phyloP scores from a whole-genome alignment of 192 early-diverging fungal species.

The Coemansia interrupta region DNA sequence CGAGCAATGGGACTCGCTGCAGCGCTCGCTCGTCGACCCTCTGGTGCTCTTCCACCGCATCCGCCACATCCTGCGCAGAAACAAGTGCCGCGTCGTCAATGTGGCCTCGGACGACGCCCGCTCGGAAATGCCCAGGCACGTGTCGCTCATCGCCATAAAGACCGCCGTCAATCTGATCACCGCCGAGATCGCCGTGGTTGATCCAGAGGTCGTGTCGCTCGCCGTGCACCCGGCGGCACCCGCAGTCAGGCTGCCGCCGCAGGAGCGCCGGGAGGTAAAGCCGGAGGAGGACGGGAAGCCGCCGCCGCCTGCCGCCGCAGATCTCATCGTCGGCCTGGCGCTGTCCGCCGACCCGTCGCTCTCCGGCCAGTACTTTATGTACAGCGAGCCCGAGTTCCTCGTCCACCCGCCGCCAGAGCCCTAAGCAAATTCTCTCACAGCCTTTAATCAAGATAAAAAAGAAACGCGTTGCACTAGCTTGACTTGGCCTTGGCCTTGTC shows the following conservation, averaged over 20 bases:
- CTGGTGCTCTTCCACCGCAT: conserved; percentile 21
- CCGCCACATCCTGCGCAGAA: conserved; percentile 10
- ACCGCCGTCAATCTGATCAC: conserved; percentile 38
- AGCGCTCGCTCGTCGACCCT: conserved; percentile 14
- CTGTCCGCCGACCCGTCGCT: conserved; percentile 25
- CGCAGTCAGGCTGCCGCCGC: neutral
- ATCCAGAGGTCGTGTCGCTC: conserved; percentile 19
- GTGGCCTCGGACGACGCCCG: conserved; percentile 28
- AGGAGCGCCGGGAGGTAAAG: neutral
- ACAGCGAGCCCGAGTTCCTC: conserved; percentile 27
- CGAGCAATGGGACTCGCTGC: conserved; percentile 27
- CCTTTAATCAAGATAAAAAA: neutral
- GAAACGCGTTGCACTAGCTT: neutral
- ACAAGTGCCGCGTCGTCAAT: conserved; percentile 14
- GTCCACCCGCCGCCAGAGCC: neutral
- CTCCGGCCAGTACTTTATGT: conserved; percentile 33
- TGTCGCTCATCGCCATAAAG: conserved; percentile 32
- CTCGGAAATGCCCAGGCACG: conserved; percentile 9
- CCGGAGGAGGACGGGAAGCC: neutral
- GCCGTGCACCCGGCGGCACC: conserved; percentile 26
- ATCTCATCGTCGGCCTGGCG: conserved; percentile 28
- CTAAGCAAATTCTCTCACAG: neutral
- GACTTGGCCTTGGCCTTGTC: neutral
- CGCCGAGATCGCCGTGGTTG: conserved; percentile 33
- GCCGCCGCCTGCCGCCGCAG: conserved; percentile 17